Percentiles rank a stretch among this genome's conserved stretches.
Conservation (phyloP, 331 rosid genomes). For the Pyrus hybrid region DNA sequence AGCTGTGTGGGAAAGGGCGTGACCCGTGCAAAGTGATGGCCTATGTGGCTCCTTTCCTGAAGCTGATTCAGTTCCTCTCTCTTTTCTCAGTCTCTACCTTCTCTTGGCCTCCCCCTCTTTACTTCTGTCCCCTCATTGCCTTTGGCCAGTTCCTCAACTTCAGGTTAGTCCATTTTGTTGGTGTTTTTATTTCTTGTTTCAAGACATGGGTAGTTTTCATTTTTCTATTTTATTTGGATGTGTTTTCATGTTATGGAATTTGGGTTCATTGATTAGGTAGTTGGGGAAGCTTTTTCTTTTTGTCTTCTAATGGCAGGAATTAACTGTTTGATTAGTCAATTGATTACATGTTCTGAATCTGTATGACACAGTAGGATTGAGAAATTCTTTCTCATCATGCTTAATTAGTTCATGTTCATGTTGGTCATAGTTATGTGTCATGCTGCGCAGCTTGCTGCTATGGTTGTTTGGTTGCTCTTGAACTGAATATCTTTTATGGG, state of each 20-base stretch:
- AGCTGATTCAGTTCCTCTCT: constrained; percentile 64
- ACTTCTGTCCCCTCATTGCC: constrained; percentile 74
- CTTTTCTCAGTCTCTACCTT: constrained; percentile 53
- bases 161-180: constrained; percentile 27
- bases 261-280: not conserved
- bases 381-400: not conserved
- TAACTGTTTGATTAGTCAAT: not conserved
- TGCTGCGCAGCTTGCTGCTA: not conserved
- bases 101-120: constrained; percentile 73
- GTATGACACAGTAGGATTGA: not conserved
- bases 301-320: not conserved
- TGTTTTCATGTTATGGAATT: not conserved
- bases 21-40: constrained; percentile 81
- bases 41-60: constrained; percentile 43
- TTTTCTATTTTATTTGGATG: not conserved
- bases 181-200: not conserved
- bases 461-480: not conserved
- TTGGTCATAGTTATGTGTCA: not conserved
- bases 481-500: not conserved
- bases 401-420: not conserved
- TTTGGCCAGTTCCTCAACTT: constrained; percentile 87
- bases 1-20: constrained; percentile 58
- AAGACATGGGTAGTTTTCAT: not conserved
- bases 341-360: not conserved
- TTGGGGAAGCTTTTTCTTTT: not conserved